Percentiles rank a stretch among this genome's conserved stretches.
phyloP scores from a whole-genome alignment of 305 asterid genomes.

The Coffea humblotiana region DNA sequence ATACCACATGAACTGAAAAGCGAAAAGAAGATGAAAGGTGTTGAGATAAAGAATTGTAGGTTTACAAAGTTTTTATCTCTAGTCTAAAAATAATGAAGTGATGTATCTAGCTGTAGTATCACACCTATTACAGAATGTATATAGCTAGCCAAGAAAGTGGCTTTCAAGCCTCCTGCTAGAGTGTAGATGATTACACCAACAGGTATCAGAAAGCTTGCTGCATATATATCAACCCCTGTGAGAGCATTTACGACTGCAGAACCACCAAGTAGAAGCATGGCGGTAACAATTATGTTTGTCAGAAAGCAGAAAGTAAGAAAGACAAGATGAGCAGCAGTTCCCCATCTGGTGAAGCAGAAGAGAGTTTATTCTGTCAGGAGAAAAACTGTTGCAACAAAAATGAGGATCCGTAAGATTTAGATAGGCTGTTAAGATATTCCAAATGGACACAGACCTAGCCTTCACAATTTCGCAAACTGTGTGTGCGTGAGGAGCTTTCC shows the following conservation, averaged over 20 bases:
- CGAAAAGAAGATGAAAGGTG: not conserved
- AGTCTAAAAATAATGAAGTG: not conserved
- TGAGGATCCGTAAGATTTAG: not conserved
- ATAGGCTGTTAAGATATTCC: not conserved
- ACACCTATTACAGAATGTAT: slow-evolving; percentile 88
- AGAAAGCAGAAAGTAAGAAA: slow-evolving; percentile 81
- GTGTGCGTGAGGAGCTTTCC: slow-evolving; percentile 91
- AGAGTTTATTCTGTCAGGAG: not conserved
- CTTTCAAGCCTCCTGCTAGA: slow-evolving; percentile 85
- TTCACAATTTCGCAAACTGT: slow-evolving; percentile 87
- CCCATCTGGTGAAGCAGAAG: slow-evolving; percentile 61
- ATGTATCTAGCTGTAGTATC: not conserved
- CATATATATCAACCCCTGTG: slow-evolving; percentile 80
- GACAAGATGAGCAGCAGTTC: slow-evolving; percentile 81
- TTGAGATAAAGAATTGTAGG: not conserved
- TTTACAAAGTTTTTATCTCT: not conserved
- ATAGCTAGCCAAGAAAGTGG: slow-evolving; percentile 90
- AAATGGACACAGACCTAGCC: slow-evolving; percentile 52
- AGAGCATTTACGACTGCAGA: slow-evolving; percentile 90
- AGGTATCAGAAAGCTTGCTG: slow-evolving; percentile 90
- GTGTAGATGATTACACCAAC: slow-evolving; percentile 86
- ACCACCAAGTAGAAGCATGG: slow-evolving; percentile 95
- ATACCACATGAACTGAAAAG: slow-evolving; percentile 69
- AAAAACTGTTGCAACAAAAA: not conserved
- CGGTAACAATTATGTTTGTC: slow-evolving; percentile 86